These are phyloP conservation scores for Citrullus amarus DNA, from an alignment of 306 rosid genomes.

Conservation along the genomic window DNA sequence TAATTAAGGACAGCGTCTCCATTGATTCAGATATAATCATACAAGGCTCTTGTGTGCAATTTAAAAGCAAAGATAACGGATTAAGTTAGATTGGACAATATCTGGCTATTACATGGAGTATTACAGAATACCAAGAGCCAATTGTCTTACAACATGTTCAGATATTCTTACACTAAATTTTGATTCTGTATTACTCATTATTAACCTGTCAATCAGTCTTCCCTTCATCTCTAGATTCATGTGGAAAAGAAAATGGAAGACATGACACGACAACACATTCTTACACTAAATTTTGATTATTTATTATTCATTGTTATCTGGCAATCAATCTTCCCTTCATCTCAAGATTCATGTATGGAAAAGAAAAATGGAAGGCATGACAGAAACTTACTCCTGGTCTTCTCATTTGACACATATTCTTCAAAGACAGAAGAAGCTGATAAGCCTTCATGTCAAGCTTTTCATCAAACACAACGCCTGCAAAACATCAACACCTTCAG, in stretches of 20 bases:
- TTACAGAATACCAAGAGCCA: background rate
- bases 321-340: background rate
- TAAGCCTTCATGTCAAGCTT: conserved; percentile 31
- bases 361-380: background rate
- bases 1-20: background rate
- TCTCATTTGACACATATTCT: conserved; percentile 40
- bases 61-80: background rate
- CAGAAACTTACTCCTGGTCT: conserved; percentile 50
- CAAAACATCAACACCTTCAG: background rate
- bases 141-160: background rate
- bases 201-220: background rate
- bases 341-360: background rate
- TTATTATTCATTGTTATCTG: background rate
- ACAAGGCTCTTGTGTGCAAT: background rate
- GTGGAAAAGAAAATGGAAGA: background rate
- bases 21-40: background rate
- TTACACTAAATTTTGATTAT: background rate
- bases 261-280: background rate
- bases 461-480: conserved; percentile 25
- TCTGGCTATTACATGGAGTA: background rate
- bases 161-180: background rate
- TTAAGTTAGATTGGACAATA: background rate
- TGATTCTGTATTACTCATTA: background rate
- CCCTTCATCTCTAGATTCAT: background rate
- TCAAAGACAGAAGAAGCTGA: conserved; percentile 48